Percentiles rank a stretch among this genome's conserved stretches.
Evolutionary conservation across 192 early-diverging fungal species (phyloP).

Genomic region (Endogone sp.): DNA sequence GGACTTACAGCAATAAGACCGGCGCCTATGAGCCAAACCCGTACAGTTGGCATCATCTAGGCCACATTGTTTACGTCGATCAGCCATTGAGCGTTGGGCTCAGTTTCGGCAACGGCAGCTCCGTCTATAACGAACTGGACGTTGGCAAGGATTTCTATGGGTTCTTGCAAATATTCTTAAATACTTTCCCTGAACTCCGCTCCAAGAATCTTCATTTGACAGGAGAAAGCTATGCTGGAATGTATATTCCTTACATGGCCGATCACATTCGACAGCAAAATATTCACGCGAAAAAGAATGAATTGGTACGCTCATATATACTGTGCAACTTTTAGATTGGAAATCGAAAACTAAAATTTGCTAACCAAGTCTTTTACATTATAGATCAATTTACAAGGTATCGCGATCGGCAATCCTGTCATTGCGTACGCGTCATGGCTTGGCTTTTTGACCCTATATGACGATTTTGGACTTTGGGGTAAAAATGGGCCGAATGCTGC

Average conservation of each 20-base stretch:
- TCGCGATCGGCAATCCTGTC: slow-evolving; percentile 17
- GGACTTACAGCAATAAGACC: background rate
- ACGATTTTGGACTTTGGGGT: slow-evolving; percentile 3
- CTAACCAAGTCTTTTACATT: too few relatives aligned
- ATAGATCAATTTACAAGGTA: slow-evolving; percentile 18
- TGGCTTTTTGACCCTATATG: slow-evolving; percentile 9
- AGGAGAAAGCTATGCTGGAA: slow-evolving; percentile 38
- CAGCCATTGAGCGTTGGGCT: slow-evolving; percentile 8
- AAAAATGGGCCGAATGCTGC: slow-evolving; percentile 12
- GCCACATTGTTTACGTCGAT: slow-evolving; percentile 11
- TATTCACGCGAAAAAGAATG: background rate
- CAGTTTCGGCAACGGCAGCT: background rate
- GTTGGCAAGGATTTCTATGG: slow-evolving; percentile 22
- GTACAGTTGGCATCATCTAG: slow-evolving; percentile 3
- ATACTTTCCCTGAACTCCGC: slow-evolving; percentile 24
- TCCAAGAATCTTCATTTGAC: slow-evolving; percentile 31
- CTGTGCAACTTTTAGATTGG: too few relatives aligned
- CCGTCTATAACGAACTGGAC: background rate
- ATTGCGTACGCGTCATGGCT: background rate
- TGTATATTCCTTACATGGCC: slow-evolving; percentile 39
- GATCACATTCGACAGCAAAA: slow-evolving; percentile 18
- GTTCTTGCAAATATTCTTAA: slow-evolving; percentile 33
- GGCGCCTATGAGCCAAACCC: slow-evolving; percentile 6
- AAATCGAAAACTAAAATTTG: too few relatives aligned
- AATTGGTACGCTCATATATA: background rate